phyloP scores from a whole-genome alignment of 2,329 filamentous ascomycete species.

The Aspergillus sp. region DNA sequence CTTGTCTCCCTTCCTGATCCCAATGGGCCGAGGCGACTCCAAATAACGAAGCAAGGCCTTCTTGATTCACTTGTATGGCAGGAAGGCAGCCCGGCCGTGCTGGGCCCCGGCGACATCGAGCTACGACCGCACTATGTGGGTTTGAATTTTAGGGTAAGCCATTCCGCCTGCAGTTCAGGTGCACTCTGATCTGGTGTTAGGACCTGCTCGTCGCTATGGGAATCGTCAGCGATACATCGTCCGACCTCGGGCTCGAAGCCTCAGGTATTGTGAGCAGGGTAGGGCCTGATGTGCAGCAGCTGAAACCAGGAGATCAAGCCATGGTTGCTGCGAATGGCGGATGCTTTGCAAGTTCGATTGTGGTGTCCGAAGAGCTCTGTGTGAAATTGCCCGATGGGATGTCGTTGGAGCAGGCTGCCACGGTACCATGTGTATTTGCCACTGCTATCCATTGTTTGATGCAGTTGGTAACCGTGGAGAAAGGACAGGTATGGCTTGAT shows the following conservation, averaged over 20 bases:
- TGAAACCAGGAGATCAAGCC: not conserved
- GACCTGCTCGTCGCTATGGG: not conserved
- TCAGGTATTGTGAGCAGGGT: not conserved
- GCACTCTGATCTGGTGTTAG: too few species aligned
- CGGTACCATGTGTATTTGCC: too few species aligned
- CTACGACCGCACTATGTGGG: conserved; percentile 34
- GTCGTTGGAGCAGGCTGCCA: too few species aligned
- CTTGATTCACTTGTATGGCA: not conserved
- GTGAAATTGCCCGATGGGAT: not conserved
- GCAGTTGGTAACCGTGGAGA: too few species aligned
- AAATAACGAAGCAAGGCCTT: not conserved
- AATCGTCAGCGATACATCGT: conserved; percentile 14
- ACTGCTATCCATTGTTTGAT: too few species aligned
- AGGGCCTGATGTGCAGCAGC: not conserved
- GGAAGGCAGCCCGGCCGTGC: not conserved
- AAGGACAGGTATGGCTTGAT: too few species aligned
- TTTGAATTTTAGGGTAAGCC: conserved; percentile 31
- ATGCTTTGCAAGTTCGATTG: not conserved
- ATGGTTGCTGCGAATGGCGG: not conserved
- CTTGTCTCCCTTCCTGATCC: not conserved
- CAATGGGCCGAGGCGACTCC: not conserved
- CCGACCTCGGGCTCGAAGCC: not conserved
- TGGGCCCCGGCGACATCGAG: conserved; percentile 26
- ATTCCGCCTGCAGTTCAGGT: not conserved
- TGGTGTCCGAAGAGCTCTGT: not conserved